A percentile compares a stretch with the other conserved stretches of the same genome.
These are phyloP conservation scores for Vaccinium myrtillus DNA, from an alignment of 148 eudicot genomes.

Conservation along the genomic window DNA sequence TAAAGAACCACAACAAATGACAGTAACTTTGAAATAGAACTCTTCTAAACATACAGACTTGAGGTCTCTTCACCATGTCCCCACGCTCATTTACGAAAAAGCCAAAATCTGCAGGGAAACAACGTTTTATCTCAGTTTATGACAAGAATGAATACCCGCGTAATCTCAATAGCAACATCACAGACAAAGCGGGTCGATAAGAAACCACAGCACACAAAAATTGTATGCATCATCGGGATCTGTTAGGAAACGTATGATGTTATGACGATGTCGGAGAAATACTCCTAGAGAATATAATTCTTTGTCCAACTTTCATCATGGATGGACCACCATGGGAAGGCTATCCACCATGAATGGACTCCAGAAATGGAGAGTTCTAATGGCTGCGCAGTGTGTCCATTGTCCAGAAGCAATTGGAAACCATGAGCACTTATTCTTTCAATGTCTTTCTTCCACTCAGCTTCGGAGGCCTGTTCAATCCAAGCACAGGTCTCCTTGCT, in stretches of 20 bases:
- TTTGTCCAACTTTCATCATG: background rate
- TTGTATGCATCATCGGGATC: background rate
- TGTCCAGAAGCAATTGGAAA: no score
- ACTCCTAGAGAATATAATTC: background rate
- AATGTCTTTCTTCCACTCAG: no score
- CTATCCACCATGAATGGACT: no score
- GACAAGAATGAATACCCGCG: background rate
- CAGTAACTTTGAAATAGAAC: no score
- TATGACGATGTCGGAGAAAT: background rate
- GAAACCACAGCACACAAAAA: background rate
- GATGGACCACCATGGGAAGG: no score
- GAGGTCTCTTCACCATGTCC: no score
- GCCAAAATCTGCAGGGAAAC: constrained; percentile 70
- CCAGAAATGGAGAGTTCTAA: no score
- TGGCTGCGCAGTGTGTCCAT: no score
- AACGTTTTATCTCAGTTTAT: background rate
- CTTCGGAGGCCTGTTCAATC: no score
- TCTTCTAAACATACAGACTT: no score
- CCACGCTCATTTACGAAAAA: constrained; percentile 78
- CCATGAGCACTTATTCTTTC: no score
- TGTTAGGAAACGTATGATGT: background rate
- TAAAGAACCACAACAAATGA: no score
- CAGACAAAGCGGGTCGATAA: background rate
- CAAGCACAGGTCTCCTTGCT: background rate
- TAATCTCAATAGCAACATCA: background rate